A percentile compares a stretch with the other conserved stretches of the same genome.
phyloP scores from a whole-genome alignment of 257 asterid genomes.

The Jasminum sambac region DNA sequence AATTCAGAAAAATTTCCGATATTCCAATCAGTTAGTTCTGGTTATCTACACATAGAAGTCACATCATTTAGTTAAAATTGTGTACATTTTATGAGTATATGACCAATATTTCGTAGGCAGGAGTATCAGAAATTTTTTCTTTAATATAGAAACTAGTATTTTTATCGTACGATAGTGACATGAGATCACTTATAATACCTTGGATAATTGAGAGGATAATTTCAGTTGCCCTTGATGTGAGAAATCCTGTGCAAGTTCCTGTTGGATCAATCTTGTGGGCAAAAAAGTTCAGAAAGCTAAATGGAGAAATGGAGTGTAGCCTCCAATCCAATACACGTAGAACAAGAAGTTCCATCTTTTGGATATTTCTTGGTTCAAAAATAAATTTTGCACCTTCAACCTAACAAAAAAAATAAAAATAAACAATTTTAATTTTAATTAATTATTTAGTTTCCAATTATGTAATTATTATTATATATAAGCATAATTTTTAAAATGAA shows the following conservation, averaged over 20 bases:
- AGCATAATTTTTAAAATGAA: background rate
- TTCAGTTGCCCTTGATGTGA: conserved; percentile 66
- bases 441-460: background rate
- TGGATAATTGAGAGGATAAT: conserved; percentile 64
- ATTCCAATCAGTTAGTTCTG: no score
- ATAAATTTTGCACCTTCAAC: conserved; percentile 73
- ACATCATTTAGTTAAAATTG: no score
- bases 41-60: no score
- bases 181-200: conserved; percentile 39
- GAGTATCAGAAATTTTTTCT: no score
- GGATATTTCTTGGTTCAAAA: conserved; percentile 75
- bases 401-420: conserved; percentile 27
- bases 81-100: no score
- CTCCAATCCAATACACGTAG: conserved; percentile 81
- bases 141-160: background rate
- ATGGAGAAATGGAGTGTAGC: conserved; percentile 80
- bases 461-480: background rate
- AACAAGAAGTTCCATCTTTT: conserved; percentile 86
- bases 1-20: no score
- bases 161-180: background rate
- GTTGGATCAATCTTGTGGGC: conserved; percentile 76
- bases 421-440: no score
- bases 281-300: conserved; percentile 67
- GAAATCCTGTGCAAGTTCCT: conserved; percentile 59
- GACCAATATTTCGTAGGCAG: no score